Percentiles rank a stretch among this genome's conserved stretches.
These are phyloP conservation scores for Plasmodium gallinaceum DNA, from an alignment of 169 alveolate species.

Conservation along the genomic window DNA sequence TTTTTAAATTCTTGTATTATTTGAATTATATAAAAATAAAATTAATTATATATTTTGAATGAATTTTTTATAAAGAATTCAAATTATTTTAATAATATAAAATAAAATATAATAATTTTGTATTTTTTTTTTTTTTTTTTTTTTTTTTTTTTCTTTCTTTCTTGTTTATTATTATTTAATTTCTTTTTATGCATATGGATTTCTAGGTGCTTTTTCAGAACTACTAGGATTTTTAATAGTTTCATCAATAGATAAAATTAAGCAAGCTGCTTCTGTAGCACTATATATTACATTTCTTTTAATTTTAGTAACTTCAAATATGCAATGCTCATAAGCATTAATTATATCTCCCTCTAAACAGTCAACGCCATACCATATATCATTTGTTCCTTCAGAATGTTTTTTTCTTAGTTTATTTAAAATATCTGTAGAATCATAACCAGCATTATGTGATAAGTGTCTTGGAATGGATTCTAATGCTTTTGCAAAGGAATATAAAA, in stretches of 20 bases:
- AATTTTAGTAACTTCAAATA: slow-evolving; percentile 98
- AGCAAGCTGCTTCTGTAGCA: slow-evolving; percentile 99
- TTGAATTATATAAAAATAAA: too few species aligned
- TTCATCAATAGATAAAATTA: slow-evolving; percentile 96
- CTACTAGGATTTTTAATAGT: slow-evolving; percentile 95
- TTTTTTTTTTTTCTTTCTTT: not conserved
- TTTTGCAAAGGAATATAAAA: slow-evolving; percentile 94
- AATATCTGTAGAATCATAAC: slow-evolving; percentile 95
- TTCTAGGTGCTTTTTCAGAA: slow-evolving; percentile 80
- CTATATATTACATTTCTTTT: slow-evolving; percentile 95
- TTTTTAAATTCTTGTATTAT: too few species aligned
- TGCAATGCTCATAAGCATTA: slow-evolving; percentile 91
- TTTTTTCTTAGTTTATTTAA: slow-evolving; percentile 94
- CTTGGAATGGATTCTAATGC: slow-evolving; percentile 97
- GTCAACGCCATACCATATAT: slow-evolving; percentile 96
- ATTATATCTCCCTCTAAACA: slow-evolving; percentile 92
- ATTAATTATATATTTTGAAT: too few species aligned
- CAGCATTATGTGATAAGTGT: slow-evolving; percentile 97
- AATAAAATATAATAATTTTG: not conserved
- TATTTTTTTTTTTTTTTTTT: not conserved
- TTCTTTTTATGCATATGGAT: slow-evolving; percentile 40
- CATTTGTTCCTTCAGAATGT: slow-evolving; percentile 86
- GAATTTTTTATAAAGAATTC: too few species aligned
- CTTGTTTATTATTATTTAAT: not conserved
- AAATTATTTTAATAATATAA: too few species aligned